Conservation (phyloP, 805 yeast species). For the Wickerhamiella lipophila region DNA sequence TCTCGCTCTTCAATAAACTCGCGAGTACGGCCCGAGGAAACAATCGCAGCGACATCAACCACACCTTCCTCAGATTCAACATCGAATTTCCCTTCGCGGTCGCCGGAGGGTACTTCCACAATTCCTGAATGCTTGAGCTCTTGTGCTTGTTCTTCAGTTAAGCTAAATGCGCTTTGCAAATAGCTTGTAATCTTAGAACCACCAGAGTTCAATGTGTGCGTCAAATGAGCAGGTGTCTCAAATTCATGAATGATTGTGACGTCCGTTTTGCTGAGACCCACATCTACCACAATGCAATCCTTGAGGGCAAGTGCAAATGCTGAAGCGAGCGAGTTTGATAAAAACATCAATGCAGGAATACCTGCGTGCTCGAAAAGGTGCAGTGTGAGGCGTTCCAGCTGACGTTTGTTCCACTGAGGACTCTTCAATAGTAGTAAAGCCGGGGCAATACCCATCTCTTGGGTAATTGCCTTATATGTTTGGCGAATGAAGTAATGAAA, state of each 20-base stretch:
- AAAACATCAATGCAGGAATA: constrained; percentile 55
- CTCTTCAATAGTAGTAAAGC: constrained; percentile 50
- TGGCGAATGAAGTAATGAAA: constrained; percentile 48
- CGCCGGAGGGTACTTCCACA: constrained; percentile 53
- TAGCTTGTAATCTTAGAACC: constrained; percentile 49
- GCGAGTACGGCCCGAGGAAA: constrained; percentile 61
- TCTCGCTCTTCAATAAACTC: constrained; percentile 59
- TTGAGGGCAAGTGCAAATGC: constrained; percentile 55
- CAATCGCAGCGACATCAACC: constrained; percentile 80
- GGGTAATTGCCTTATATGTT: constrained; percentile 37
- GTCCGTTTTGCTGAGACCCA: constrained; percentile 66
- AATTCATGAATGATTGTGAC: constrained; percentile 70
- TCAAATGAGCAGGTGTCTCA: constrained; percentile 46
- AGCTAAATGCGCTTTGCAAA: constrained; percentile 45
- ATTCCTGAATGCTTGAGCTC: constrained; percentile 60
- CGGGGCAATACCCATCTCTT: constrained; percentile 38
- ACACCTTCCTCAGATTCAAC: constrained; percentile 53
- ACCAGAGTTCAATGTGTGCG: constrained; percentile 41
- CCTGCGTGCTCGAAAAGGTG: constrained; percentile 63
- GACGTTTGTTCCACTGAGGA: constrained; percentile 52
- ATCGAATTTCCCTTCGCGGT: constrained; percentile 20
- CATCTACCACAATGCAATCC: constrained; percentile 63
- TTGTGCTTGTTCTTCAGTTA: constrained; percentile 50
- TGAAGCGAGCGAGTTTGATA: constrained; percentile 57
- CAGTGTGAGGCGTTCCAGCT: constrained; percentile 57